These are phyloP conservation scores for Ulota crispa DNA, from an alignment of 225 moss, liverwort and hornwort species.

Conservation along the genomic window DNA sequence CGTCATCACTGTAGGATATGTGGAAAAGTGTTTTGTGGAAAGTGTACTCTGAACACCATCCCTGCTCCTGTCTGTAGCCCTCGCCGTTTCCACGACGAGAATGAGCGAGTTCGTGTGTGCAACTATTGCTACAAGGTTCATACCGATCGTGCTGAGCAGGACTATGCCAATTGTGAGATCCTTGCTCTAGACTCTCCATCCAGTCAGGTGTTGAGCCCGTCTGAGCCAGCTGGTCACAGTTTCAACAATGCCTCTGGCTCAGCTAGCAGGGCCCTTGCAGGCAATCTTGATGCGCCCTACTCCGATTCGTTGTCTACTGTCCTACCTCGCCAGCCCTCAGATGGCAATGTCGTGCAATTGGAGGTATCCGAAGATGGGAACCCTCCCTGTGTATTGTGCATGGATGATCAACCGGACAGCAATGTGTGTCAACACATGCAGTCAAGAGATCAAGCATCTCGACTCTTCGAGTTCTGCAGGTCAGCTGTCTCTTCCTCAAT, in stretches of 20 bases:
- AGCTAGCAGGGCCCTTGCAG: slow-evolving; percentile 22
- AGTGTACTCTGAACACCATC: slow-evolving; percentile 81
- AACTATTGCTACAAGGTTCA: slow-evolving; percentile 79
- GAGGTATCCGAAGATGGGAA: slow-evolving; percentile 35
- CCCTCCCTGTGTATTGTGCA: slow-evolving; percentile 24
- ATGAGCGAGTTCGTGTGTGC: slow-evolving; percentile 94
- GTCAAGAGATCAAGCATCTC: slow-evolving; percentile 58
- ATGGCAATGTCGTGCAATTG: slow-evolving; percentile 28
- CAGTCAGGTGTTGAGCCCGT: slow-evolving; percentile 57
- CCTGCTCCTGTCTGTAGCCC: slow-evolving; percentile 62
- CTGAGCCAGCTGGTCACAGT: slow-evolving; percentile 54
- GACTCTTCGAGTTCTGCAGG: slow-evolving; percentile 64
- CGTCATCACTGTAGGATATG: slow-evolving; percentile 96
- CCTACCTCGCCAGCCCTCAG: slow-evolving; percentile 26
- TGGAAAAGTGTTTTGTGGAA: slow-evolving; percentile 91
- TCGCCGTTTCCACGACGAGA: slow-evolving; percentile 68
- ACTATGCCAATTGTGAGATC: slow-evolving; percentile 35
- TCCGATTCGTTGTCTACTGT: slow-evolving; percentile 31
- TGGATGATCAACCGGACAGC: slow-evolving; percentile 36
- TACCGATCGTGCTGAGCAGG: slow-evolving; percentile 58
- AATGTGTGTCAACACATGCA: slow-evolving; percentile 45
- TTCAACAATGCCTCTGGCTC: slow-evolving; percentile 44
- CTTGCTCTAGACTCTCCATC: slow-evolving; percentile 36
- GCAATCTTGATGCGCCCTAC: slow-evolving; percentile 29
- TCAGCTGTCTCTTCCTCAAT: slow-evolving; percentile 19